Evolutionary conservation across 75 land plant genomes (phyloP).

Genomic region (Azolla pinnata): DNA sequence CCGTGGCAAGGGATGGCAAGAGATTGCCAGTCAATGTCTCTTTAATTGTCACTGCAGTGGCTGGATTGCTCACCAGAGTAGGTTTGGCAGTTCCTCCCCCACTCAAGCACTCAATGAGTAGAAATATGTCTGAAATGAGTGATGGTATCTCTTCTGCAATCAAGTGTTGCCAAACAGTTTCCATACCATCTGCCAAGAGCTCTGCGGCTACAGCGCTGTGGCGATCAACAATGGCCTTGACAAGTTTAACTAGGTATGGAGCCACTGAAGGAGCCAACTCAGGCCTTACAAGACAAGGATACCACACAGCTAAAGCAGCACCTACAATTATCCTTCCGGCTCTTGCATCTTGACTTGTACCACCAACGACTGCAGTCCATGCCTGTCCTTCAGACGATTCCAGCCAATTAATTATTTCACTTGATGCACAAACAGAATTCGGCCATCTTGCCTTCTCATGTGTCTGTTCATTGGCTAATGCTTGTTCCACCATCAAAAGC

Average conservation of each 20-base stretch:
- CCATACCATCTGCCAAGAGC: constrained; percentile 87
- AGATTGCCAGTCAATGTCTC: constrained; percentile 61
- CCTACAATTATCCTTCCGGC: constrained; percentile 66
- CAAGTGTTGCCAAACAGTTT: constrained; percentile 58
- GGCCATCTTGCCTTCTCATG: constrained; percentile 1
- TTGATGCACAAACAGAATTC: not conserved
- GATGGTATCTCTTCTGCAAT: constrained; percentile 58
- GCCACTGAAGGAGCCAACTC: constrained; percentile 42
- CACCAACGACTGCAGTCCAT: constrained; percentile 69
- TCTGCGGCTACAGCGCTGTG: constrained; percentile 88
- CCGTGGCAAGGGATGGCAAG: constrained; percentile 72
- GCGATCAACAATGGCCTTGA: constrained; percentile 66
- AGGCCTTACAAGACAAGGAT: constrained; percentile 58
- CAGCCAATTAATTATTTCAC: constrained; percentile 44
- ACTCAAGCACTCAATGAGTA: constrained; percentile 69
- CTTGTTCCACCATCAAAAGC: constrained; percentile 2
- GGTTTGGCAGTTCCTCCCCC: constrained; percentile 21
- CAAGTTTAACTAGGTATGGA: constrained; percentile 59
- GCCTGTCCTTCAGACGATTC: constrained; percentile 67
- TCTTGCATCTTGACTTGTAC: constrained; percentile 77
- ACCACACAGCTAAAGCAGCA: constrained; percentile 81
- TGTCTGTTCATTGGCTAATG: not conserved
- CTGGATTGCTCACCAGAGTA: constrained; percentile 17
- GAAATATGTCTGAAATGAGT: constrained; percentile 65
- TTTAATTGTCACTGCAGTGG: constrained; percentile 29